These are phyloP conservation scores for Daedaleopsis nitida DNA, from an alignment of 768 basidiomycete species.

Conservation along the genomic window DNA sequence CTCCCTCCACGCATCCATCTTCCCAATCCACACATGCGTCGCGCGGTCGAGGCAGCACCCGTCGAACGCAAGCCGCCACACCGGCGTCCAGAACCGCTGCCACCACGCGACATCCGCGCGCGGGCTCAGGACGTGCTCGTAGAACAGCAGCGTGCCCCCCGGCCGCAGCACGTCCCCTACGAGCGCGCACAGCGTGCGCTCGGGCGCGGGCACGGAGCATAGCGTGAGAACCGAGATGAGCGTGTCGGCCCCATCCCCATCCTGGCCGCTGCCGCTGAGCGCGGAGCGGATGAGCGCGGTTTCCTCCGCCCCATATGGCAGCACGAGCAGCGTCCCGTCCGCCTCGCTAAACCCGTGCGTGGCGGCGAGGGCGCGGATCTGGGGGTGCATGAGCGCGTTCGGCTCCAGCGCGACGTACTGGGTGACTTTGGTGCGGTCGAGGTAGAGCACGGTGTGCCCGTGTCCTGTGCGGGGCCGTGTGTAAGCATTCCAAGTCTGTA, in stretches of 20 bases:
- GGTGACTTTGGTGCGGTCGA: slow-evolving; percentile 54
- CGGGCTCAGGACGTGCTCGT: slow-evolving; percentile 69
- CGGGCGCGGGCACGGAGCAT: slow-evolving; percentile 63
- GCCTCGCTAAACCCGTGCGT: slow-evolving; percentile 54
- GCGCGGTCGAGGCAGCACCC: slow-evolving; percentile 68
- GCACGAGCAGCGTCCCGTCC: slow-evolving; percentile 55
- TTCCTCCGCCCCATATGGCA: slow-evolving; percentile 68
- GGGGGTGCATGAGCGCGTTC: slow-evolving; percentile 61
- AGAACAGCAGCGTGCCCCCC: slow-evolving; percentile 65
- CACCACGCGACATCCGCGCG: slow-evolving; percentile 61
- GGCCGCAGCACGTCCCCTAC: slow-evolving; percentile 57
- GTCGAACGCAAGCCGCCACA: slow-evolving; percentile 62
- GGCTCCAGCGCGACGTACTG: slow-evolving; percentile 77
- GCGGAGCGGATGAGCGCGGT: slow-evolving; percentile 46
- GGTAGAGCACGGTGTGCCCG: slow-evolving; percentile 65
- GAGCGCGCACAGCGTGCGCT: slow-evolving; percentile 48
- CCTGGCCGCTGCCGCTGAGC: slow-evolving; percentile 29
- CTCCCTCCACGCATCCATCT: slow-evolving; percentile 51
- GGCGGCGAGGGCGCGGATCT: slow-evolving; percentile 51
- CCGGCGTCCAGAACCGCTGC: slow-evolving; percentile 73
- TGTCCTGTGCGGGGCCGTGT: slow-evolving; percentile 42
- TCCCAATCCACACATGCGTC: slow-evolving; percentile 48
- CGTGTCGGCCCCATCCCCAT: slow-evolving; percentile 51
- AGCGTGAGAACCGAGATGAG: slow-evolving; percentile 66
- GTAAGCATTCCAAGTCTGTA: no score